Base-by-base conservation (phyloP, 495 filamentous ascomycete species). In the Sporormia fimetaria region DNA sequence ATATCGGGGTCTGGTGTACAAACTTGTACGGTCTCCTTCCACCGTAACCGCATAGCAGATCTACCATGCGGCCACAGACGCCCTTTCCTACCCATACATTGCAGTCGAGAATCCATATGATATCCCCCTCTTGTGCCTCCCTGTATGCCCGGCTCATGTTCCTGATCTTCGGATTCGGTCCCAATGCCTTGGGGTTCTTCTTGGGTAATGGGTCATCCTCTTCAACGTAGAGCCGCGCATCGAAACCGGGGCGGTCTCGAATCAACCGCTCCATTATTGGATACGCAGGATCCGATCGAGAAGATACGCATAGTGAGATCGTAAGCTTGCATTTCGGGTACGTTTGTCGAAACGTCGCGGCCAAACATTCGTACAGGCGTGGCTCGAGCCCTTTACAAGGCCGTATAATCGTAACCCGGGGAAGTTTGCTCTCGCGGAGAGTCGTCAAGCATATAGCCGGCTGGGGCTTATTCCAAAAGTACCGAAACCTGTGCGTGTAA, bases 111-210 rank as follows among this genome's bases (percentile, higher is more conserved):
- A 94, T 78, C 92, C 92, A 99, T 17, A 96, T 67, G 32, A 95
- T 74, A 55, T 95, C 87, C 0, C 84, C 83, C 44, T 81, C 83
- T n/a, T n/a, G n/a, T 0, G 87, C 85, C 58, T 96, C 92, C n/a
- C 92, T 66, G 54, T 94, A 99, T 4, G 80, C 88, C 14, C 86
- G 75, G 52, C 87, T 95, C 74, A 96, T 81, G 54, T 96, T 99
- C 16, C 92, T 73, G 53, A 99, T 94, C 64, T 99, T 99, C 8
- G 92, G 92, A 60, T 99, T 99, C 3, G 92, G 92, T 0, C 92
- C 92, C 34, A 98, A 66, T 36, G 73, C 70, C 44, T 76, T 65
- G 26, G 61, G 47, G 36, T 71, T 63, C 21, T 64, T 37, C 40
- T 73, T 69, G 4, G 90, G 67, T 21, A 77, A 61, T 0, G 83